Conservation (phyloP, 2,329 filamentous ascomycete species). For the Leptographium galeiforme region DNA sequence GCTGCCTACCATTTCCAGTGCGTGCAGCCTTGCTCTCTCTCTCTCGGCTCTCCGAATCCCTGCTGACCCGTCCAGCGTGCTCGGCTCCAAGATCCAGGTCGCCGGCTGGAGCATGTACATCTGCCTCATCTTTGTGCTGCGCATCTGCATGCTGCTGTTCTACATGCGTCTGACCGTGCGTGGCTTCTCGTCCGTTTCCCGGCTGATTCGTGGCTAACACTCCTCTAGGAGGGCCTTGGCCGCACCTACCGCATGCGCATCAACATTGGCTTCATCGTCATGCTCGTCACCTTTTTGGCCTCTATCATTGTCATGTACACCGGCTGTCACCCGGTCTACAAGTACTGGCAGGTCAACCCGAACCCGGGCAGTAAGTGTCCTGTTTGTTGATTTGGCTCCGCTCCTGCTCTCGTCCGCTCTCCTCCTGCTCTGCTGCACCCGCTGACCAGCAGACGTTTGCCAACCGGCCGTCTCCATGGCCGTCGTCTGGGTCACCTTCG, state of each 20-base stretch:
- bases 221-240: neutral
- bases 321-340: conserved; percentile 5
- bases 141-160: conserved; percentile 39
- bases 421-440: conserved; percentile 12
- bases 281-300: neutral
- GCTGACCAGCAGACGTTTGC: conserved; percentile 30
- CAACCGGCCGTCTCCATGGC: conserved; percentile 22
- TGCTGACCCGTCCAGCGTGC: conserved; percentile 19
- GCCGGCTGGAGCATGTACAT: conserved; percentile 41
- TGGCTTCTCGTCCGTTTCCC: neutral
- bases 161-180: conserved; percentile 34
- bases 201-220: neutral
- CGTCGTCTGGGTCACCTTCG: conserved; percentile 30
- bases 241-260: conserved; percentile 6
- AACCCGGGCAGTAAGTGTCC: conserved; percentile 6
- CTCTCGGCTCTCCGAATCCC: neutral
- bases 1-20: neutral
- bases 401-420: neutral
- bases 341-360: conserved; percentile 14
- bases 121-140: conserved; percentile 36
- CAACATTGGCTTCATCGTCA: conserved; percentile 2
- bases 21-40: neutral
- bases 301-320: conserved; percentile 2
- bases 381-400: neutral
- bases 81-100: conserved; percentile 38